Evolutionary conservation across 2,329 filamentous ascomycete species (phyloP).

Genomic region (Fusarium citri): DNA sequence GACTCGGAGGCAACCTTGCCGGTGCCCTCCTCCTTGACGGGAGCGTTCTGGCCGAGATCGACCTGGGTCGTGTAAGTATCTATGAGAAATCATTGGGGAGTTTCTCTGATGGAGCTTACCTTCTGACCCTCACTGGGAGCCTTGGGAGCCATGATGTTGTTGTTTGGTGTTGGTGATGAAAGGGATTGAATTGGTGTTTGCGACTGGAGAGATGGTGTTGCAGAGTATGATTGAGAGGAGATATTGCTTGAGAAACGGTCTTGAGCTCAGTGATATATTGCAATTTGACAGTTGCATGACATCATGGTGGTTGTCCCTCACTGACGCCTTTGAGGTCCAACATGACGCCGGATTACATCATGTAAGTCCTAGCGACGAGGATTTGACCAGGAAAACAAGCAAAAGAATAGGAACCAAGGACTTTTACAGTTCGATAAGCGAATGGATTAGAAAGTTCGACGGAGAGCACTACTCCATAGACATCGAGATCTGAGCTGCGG

Average conservation of each 20-base stretch:
- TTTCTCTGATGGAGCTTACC: slow-evolving; percentile 25
- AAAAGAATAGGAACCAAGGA: slow-evolving; percentile 4
- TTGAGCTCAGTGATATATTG: slow-evolving; percentile 34
- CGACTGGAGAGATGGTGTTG: not conserved
- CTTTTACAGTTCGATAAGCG: slow-evolving; percentile 1
- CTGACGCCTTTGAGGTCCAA: slow-evolving; percentile 21
- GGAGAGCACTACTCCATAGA: not conserved
- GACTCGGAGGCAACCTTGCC: slow-evolving; percentile 76
- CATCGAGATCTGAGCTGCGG: slow-evolving; percentile 28
- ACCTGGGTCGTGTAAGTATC: slow-evolving; percentile 54
- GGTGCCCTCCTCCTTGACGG: slow-evolving; percentile 67
- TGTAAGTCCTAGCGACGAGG: slow-evolving; percentile 17
- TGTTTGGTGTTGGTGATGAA: not conserved
- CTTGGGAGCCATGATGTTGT: slow-evolving; percentile 37
- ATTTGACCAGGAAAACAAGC: slow-evolving; percentile 2
- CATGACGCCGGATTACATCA: slow-evolving; percentile 44
- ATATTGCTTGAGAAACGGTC: not conserved
- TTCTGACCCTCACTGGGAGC: slow-evolving; percentile 38
- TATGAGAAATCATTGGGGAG: not conserved
- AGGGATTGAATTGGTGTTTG: not conserved
- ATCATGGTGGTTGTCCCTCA: slow-evolving; percentile 29
- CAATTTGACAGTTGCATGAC: slow-evolving; percentile 21
- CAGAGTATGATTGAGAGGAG: not conserved
- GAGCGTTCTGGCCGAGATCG: slow-evolving; percentile 59
- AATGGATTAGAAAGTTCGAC: slow-evolving; percentile 24